Evolutionary conservation across 2,329 filamentous ascomycete genomes (phyloP), one percentile per base, ranked within the genome.

Genomic region (Aspergillus brunneoviolaceus): DNA sequence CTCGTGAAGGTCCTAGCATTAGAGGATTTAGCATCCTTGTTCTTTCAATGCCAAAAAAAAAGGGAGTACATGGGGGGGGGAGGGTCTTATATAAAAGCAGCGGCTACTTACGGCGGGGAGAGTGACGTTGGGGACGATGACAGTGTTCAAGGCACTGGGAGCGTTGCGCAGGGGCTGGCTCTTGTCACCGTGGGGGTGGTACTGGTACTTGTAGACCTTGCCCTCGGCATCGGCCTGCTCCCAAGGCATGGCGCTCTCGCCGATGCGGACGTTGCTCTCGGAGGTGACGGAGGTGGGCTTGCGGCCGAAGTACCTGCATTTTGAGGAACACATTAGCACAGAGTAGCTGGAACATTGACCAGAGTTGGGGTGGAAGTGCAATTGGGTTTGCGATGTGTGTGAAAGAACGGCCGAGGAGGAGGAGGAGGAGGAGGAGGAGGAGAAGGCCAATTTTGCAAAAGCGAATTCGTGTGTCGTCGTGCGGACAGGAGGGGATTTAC

Each of bases 71-170:
- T 27, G 25, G 23, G 23, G 23, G 23, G 23, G 3, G 23, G 23
- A 1, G 23, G 23, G 2, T n/a, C 33, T 45, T 35, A 56, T 19
- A 33, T 33, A 31, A 33, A 25, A n/a, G 47, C 27, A 19, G n/a
- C 39, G 51, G 25, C 19, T 42, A 72, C 83, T 65, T 82, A 92
- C 90, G 88, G 89, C 92, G 74, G 95, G 93, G 69, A 98, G 84
- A 74, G 89, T 95, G 74, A 99, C 93, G 74, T 96, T 89, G 72
- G 95, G 95, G 58, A 99, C 84, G 75, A 99, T 89, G 70, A 97
- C 93, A 66, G 90, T 90, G 85, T 99, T 96, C 80, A 99, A 82
- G 65, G 95, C 95, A 78, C 91, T 96, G 67, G 95, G 95, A 63
- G 95, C 95, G 73, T 97, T 91, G 82, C 89, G 92, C 76, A 90